Base-by-base conservation (phyloP, 768 basidiomycete genomes). In the Fomitopsis serialis region DNA sequence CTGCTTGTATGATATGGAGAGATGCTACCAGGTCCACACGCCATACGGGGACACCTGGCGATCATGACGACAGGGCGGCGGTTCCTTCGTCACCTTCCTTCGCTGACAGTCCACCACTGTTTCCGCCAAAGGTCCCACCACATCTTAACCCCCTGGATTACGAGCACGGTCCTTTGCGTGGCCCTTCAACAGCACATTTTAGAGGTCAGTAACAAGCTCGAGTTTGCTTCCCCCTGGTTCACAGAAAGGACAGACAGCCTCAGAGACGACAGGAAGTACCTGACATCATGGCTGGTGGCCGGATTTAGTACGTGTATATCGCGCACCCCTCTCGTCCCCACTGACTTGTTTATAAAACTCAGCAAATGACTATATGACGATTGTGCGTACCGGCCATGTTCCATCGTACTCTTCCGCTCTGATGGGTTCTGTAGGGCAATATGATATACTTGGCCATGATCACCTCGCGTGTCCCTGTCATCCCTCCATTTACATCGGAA, bases 281-380 rank as follows among this genome's bases (percentile, higher is more conserved):
- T 88, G 52, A 82, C 84, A 1, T 83, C 83, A 8, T 88, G 83
- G 82, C 70, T 81, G 40, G 79, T 80, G 24, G 84, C 85, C 17
- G 86, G 86, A 22, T 88, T 83, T 82, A 86, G 66, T 67, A 32
- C 45, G 66, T 63, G 3, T 9, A 13, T n/a, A 13, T 22, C 8
- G 36, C 21, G 21, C 19, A 23, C 25, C 34, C 15, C 47, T 21
- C 19, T 11, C 2, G n/a, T 10, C 9, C 36, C 29, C 3, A 8
- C 45, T 47, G 22, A 57, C 43, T 25, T n/a, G n/a, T n/a, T n/a
- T n/a, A n/a, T n/a, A n/a, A n/a, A n/a, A n/a, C 34, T 42, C 45
- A 87, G 84, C 85, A 3, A 88, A 88, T 69, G 84, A 87, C 68
- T 83, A 85, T 32, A 84, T 86, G 75, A 85, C 85, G 1, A 55